These are phyloP conservation scores for Pyrus pyrifolia DNA, from an alignment of 306 rosid species.

Conservation along the genomic window DNA sequence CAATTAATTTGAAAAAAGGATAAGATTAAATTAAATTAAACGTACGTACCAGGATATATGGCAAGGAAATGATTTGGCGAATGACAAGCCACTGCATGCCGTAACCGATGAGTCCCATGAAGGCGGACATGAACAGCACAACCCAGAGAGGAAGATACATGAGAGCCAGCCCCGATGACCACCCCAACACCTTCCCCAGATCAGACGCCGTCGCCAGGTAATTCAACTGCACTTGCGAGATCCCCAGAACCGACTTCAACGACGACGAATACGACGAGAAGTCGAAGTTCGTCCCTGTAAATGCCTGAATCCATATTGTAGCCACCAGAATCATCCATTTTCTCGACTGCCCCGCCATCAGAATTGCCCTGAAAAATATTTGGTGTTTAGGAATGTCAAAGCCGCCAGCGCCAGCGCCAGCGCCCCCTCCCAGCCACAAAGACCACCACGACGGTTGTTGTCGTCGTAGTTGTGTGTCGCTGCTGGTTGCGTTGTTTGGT, in stretches of 20 bases:
- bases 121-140: conserved; percentile 72
- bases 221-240: conserved; percentile 75
- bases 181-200: conserved; percentile 77
- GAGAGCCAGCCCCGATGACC: conserved; percentile 81
- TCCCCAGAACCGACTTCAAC: conserved; percentile 52
- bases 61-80: conserved; percentile 35
- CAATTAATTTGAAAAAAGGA: neutral
- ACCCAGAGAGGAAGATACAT: conserved; percentile 49
- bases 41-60: conserved; percentile 64
- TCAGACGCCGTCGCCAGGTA: conserved; percentile 82
- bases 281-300: conserved; percentile 87
- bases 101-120: conserved; percentile 65
- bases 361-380: neutral
- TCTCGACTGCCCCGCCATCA: conserved; percentile 73
- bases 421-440: neutral
- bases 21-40: neutral
- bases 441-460: neutral
- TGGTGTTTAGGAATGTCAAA: neutral
- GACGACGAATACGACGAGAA: conserved; percentile 83
- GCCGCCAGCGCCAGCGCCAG: neutral
- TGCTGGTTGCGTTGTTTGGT: neutral
- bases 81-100: conserved; percentile 84
- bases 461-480: neutral
- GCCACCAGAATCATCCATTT: conserved; percentile 84
- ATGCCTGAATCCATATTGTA: conserved; percentile 88